Conservation (phyloP, 2,329 filamentous ascomycete genomes). For the Fusarium nelsonii region DNA sequence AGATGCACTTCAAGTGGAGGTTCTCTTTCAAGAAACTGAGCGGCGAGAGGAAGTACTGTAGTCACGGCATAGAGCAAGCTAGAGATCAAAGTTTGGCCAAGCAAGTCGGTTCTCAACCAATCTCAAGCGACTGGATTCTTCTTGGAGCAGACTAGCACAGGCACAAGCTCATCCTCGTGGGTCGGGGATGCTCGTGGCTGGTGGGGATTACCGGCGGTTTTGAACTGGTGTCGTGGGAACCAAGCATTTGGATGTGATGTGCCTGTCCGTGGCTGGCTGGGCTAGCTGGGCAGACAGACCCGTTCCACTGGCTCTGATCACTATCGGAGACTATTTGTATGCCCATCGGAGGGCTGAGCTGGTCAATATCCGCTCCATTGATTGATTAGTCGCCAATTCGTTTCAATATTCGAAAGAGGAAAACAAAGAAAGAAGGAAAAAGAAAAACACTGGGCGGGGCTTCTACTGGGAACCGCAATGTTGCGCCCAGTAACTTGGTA, state of each 20-base stretch:
- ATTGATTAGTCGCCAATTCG: neutral
- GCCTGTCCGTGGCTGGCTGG: slow-evolving; percentile 13
- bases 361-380: neutral
- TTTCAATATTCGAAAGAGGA: neutral
- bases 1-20: slow-evolving; percentile 33
- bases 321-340: neutral
- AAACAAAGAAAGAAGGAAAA: neutral
- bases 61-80: slow-evolving; percentile 31
- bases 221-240: slow-evolving; percentile 21
- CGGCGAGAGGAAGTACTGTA: slow-evolving; percentile 12
- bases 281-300: slow-evolving; percentile 15
- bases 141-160: slow-evolving; percentile 29
- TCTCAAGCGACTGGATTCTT: slow-evolving; percentile 31
- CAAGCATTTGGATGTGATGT: slow-evolving; percentile 37
- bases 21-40: slow-evolving; percentile 17
- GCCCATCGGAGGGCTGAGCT: neutral
- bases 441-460: slow-evolving; percentile 27
- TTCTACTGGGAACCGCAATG: slow-evolving; percentile 37
- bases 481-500: slow-evolving; percentile 29
- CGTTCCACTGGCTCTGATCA: slow-evolving; percentile 16
- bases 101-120: slow-evolving; percentile 24
- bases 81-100: slow-evolving; percentile 40
- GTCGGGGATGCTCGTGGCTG: slow-evolving; percentile 34
- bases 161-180: slow-evolving; percentile 32
- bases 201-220: slow-evolving; percentile 39